Percentiles rank a stretch among this genome's conserved stretches.
These are phyloP conservation scores for Xylaria scruposa DNA, from an alignment of 495 filamentous ascomycete genomes.

Conservation along the genomic window DNA sequence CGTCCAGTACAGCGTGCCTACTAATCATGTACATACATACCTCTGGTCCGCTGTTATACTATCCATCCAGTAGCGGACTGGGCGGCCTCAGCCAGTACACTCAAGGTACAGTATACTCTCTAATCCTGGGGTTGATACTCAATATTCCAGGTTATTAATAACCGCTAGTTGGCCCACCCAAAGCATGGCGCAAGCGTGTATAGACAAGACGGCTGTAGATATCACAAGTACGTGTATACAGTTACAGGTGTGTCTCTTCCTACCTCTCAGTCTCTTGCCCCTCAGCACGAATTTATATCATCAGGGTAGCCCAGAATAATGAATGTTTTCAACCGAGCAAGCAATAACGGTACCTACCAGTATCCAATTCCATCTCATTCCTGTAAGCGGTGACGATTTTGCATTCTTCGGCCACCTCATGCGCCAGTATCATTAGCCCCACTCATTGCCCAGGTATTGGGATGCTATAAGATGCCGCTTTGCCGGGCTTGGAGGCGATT, in stretches of 20 bases:
- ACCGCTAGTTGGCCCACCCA: neutral
- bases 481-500: slow-evolving; percentile 16
- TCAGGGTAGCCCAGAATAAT: neutral
- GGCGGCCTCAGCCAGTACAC: slow-evolving; percentile 9
- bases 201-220: neutral
- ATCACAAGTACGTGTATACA: no score
- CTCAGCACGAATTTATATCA: neutral
- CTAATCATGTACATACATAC: neutral
- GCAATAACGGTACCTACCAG: neutral
- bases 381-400: slow-evolving; percentile 1
- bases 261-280: neutral
- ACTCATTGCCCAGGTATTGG: slow-evolving; percentile 13
- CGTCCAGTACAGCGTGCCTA: neutral
- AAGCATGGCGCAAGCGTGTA: neutral
- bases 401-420: slow-evolving; percentile 9
- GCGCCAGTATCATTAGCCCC: neutral
- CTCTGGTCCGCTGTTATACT: neutral
- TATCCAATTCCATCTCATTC: neutral
- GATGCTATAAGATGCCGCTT: slow-evolving; percentile 18
- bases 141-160: slow-evolving; percentile 2
- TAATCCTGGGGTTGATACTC: neutral
- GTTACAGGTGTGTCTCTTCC: neutral
- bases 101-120: neutral
- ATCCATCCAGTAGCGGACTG: neutral
- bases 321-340: neutral